A percentile compares a stretch with the other conserved stretches of the same genome.
These are phyloP conservation scores for Coniochaeta ligniaria DNA, from an alignment of 2,329 filamentous ascomycete species.

Conservation along the genomic window DNA sequence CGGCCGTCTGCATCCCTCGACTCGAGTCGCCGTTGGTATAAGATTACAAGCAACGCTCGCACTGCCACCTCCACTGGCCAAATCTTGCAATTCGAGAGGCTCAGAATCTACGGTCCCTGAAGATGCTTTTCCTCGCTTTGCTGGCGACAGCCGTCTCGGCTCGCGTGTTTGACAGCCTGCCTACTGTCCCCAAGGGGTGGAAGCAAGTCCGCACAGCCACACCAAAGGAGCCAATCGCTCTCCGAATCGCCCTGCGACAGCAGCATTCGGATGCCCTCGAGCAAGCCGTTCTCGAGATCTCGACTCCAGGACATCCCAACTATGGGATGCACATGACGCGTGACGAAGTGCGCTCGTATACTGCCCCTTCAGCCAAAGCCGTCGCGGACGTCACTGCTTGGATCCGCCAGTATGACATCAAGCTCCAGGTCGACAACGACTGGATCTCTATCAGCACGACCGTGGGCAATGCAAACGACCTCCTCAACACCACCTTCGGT, in stretches of 20 bases:
- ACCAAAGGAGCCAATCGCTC: conserved; percentile 31
- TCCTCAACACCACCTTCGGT: conserved; percentile 51
- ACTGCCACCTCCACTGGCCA: background rate
- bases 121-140: conserved; percentile 11
- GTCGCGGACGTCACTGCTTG: conserved; percentile 44
- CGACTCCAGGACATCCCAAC: conserved; percentile 47
- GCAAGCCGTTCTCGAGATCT: conserved; percentile 51
- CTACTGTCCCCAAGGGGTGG: conserved; percentile 30
- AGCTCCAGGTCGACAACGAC: conserved; percentile 40
- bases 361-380: conserved; percentile 42
- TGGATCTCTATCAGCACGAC: conserved; percentile 54
- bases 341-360: conserved; percentile 47
- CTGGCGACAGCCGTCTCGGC: conserved; percentile 19
- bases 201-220: conserved; percentile 22
- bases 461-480: conserved; percentile 41
- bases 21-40: background rate
- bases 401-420: conserved; percentile 40
- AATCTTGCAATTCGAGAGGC: background rate
- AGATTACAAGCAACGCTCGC: background rate
- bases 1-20: background rate
- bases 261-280: conserved; percentile 45
- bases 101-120: background rate
- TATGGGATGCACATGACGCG: conserved; percentile 58
- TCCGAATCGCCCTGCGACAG: conserved; percentile 42
- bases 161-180: conserved; percentile 27